Evolutionary conservation across 768 basidiomycete species (phyloP).

Genomic region (Rhizopogon vinicolor): DNA sequence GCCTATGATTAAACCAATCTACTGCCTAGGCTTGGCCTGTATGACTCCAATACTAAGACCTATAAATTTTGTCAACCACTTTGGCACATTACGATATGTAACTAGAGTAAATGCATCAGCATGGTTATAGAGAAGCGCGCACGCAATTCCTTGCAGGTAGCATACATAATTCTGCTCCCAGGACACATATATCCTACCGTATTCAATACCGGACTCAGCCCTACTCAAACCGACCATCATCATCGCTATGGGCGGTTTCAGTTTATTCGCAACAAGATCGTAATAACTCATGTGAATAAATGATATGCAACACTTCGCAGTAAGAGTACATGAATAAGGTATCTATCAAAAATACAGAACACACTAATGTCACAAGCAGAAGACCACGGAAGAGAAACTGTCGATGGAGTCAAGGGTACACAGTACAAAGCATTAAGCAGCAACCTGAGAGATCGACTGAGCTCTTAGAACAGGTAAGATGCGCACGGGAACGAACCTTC

Average conservation of each 20-base stretch:
- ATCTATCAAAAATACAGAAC: constrained; percentile 2
- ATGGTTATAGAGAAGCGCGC: too few species aligned
- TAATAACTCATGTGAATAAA: not conserved
- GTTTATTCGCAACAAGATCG: not conserved
- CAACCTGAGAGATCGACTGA: not conserved
- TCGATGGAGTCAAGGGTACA: not conserved
- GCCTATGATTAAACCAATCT: too few species aligned
- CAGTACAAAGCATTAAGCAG: not conserved
- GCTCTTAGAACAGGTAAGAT: not conserved
- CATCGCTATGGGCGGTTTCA: too few species aligned
- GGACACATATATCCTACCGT: too few species aligned
- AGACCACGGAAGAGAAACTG: not conserved
- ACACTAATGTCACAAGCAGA: not conserved
- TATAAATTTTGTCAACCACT: too few species aligned
- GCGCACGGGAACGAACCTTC: not conserved
- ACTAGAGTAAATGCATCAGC: too few species aligned
- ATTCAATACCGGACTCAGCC: too few species aligned
- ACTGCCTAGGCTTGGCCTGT: too few species aligned
- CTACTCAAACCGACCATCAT: not conserved
- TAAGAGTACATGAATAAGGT: constrained; percentile 4
- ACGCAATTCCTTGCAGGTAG: too few species aligned
- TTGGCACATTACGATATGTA: too few species aligned
- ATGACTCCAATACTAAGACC: too few species aligned
- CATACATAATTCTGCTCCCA: too few species aligned
- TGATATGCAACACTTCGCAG: not conserved